Evolutionary conservation across 805 yeast species (phyloP).

Genomic region (Candida ipomoeae): DNA sequence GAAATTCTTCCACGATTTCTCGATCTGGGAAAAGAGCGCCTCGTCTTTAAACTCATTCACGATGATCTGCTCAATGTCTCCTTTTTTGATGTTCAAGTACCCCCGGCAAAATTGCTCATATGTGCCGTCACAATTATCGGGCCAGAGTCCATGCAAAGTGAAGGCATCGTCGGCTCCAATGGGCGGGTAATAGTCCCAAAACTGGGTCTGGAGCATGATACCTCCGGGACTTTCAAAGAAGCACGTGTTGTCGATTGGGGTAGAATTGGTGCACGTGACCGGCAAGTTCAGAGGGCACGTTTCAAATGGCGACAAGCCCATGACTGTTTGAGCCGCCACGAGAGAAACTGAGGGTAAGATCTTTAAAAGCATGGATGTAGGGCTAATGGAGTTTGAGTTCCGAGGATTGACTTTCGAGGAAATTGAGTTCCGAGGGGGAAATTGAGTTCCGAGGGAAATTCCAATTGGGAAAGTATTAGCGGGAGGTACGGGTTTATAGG

Average conservation of each 20-base stretch:
- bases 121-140: constrained; percentile 39
- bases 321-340: not conserved
- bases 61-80: constrained; percentile 24
- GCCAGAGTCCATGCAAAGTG: constrained; percentile 46
- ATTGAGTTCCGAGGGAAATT: not conserved
- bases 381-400: no score
- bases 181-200: constrained; percentile 36
- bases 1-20: constrained; percentile 23
- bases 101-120: constrained; percentile 36
- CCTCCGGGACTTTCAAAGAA: constrained; percentile 42
- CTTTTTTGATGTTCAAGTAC: constrained; percentile 21
- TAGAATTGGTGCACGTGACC: constrained; percentile 31
- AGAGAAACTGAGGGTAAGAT: not conserved
- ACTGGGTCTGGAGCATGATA: constrained; percentile 38
- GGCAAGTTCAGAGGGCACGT: not conserved
- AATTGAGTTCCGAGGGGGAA: not conserved
- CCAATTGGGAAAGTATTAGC: no score
- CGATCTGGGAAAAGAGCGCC: constrained; percentile 25
- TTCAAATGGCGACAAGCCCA: not conserved
- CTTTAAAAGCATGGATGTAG: not conserved
- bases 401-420: no score
- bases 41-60: constrained; percentile 24
- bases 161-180: constrained; percentile 33
- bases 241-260: constrained; percentile 45
- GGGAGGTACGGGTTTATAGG: no score